phyloP scores from a whole-genome alignment of 306 rosid species.

The Elaeagnus macrophylla region DNA sequence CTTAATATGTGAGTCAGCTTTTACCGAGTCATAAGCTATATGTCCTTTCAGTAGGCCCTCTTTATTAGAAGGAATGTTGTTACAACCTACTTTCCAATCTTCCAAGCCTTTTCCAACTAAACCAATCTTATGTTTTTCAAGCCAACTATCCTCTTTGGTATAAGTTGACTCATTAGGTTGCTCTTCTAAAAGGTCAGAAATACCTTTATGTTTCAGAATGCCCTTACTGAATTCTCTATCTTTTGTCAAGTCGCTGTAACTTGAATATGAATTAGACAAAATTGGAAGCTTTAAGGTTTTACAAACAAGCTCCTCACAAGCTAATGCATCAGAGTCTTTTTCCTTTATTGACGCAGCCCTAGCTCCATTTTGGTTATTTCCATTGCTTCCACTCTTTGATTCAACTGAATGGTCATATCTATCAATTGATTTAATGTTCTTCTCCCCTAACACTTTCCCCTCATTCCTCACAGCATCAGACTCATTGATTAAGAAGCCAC shows the following conservation, averaged over 20 bases:
- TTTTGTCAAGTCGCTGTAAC: conserved; percentile 28
- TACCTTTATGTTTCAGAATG: conserved; percentile 30
- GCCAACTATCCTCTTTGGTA: conserved; percentile 21
- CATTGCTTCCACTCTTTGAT: conserved; percentile 34
- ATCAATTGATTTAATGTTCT: conserved; percentile 40
- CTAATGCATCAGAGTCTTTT: conserved; percentile 33
- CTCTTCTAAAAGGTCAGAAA: conserved; percentile 27
- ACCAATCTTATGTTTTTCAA: conserved; percentile 29
- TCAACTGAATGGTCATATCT: conserved; percentile 41
- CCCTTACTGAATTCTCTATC: conserved; percentile 25
- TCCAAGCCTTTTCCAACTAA: conserved; percentile 44
- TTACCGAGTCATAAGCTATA: conserved; percentile 29
- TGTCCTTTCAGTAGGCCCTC: conserved; percentile 38
- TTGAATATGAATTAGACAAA: conserved; percentile 48
- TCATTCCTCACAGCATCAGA: conserved; percentile 35
- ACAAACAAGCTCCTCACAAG: conserved; percentile 68
- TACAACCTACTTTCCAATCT: conserved; percentile 29
- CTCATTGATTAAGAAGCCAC: conserved; percentile 29
- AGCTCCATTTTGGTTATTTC: conserved; percentile 29
- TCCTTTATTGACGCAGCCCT: conserved; percentile 42
- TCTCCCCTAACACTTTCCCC: conserved; percentile 35
- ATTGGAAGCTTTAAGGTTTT: conserved; percentile 73
- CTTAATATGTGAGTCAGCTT: conserved; percentile 34
- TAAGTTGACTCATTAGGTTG: conserved; percentile 25
- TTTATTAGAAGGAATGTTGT: conserved; percentile 23